Evolutionary conservation across 768 basidiomycete species (phyloP), one percentile per base, ranked within the genome.

Genomic region (Agrocybe chaxingu): DNA sequence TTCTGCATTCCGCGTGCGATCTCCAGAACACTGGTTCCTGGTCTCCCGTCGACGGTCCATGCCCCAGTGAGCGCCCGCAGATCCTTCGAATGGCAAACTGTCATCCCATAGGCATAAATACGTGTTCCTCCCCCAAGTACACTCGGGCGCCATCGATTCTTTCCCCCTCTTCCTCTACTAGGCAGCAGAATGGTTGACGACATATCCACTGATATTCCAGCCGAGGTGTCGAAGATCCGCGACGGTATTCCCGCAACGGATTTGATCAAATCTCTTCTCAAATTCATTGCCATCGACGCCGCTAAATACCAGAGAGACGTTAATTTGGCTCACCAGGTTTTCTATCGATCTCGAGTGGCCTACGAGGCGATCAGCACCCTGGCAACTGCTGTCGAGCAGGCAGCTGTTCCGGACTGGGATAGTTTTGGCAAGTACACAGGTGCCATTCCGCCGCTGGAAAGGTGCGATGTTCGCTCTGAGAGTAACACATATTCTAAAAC

Each of bases 371-470:
- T 65, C 57, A 32, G 18, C 13, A 4, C 47, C 57, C 32, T 65
- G 45, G 40, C 29, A 8, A 55, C 47, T 30, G 51, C 62, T 2
- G 53, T 57, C 11, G 8, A 38, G 18, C 50, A 52, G 1, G 33
- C 42, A 7, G 47, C 50, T 8, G 50, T 13, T 9, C 47, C 50
- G 8, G 53, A 58, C 12, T 50, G 45, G 18, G 40, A 39, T 19
- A 36, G 46, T 11, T 58, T 60, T 42, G 55, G 60, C 24, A 47
- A 37, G 9, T 63, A 61, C 24, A 60, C 58, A 4, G 50, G 30
- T 19, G 62, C 58, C 29, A 62, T 64, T 38, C 50, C 51, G 3
- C 37, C 52, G n/a, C 42, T 64, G 2, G 62, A 64, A 47, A 52
- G 46, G 62, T 56, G 29, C 4, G 51, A 45, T 13, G 3, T 11